A percentile compares a stretch with the other conserved stretches of the same genome.
Conservation (phyloP, 306 rosid species). For the Malus orientalis region DNA sequence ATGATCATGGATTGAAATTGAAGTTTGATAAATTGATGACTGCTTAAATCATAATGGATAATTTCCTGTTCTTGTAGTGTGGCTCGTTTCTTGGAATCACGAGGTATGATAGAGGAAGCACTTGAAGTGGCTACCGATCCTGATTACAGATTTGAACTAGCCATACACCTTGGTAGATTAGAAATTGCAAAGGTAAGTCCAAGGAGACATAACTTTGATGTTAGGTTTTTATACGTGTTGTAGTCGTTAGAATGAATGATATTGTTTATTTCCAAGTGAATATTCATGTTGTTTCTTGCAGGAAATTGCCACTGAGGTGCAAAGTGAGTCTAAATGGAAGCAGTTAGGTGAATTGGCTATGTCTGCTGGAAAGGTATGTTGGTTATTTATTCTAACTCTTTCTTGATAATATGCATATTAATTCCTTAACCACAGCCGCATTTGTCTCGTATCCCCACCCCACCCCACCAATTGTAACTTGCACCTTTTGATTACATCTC, state of each 20-base stretch:
- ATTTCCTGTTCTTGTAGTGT: constrained; percentile 41
- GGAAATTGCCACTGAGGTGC: constrained; percentile 83
- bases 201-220: constrained; percentile 8
- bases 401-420: neutral
- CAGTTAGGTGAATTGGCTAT: constrained; percentile 97
- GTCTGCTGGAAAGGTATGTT: constrained; percentile 78
- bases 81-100: constrained; percentile 98
- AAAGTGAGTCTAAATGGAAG: constrained; percentile 95
- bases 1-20: neutral
- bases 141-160: constrained; percentile 91
- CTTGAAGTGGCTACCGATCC: constrained; percentile 96
- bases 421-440: neutral
- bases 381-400: neutral
- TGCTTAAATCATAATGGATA: constrained; percentile 13
- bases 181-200: constrained; percentile 81
- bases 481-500: neutral
- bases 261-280: constrained; percentile 8
- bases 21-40: neutral
- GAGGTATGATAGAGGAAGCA: constrained; percentile 98
- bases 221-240: neutral
- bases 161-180: constrained; percentile 92
- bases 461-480: neutral
- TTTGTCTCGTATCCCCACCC: neutral
- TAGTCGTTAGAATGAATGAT: neutral
- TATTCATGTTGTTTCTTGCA: constrained; percentile 20